Conservation (phyloP, 495 filamentous ascomycete genomes). For the Hyaloscypha bicolor region DNA sequence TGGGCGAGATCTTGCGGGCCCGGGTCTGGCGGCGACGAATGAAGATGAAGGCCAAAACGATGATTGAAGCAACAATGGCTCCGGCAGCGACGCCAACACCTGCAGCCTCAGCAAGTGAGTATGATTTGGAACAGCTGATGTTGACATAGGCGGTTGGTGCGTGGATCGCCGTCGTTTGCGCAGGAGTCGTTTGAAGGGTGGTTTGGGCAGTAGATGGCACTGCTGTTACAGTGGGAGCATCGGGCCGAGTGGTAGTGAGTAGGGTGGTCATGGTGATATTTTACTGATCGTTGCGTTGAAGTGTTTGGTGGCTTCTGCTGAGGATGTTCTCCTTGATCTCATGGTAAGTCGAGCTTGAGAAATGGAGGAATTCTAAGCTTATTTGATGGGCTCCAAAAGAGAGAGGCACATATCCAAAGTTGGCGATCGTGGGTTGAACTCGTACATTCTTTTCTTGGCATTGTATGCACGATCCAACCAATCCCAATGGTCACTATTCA, state of each 20-base stretch:
- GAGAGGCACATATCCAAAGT: not conserved
- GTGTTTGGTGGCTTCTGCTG: too few relatives aligned
- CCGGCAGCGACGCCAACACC: not conserved
- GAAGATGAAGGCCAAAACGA: not conserved
- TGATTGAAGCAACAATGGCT: not conserved
- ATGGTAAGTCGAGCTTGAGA: not conserved
- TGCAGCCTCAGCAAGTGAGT: not conserved
- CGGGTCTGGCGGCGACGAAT: not conserved
- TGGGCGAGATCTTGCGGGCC: not conserved
- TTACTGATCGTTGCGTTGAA: too few relatives aligned
- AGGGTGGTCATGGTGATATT: too few relatives aligned
- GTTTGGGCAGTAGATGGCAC: too few relatives aligned
- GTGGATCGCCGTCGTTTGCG: too few relatives aligned
- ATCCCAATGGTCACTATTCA: not conserved
- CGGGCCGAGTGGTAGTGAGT: too few relatives aligned
- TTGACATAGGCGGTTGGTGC: too few relatives aligned
- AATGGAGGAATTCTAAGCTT: not conserved
- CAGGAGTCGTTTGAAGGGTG: too few relatives aligned
- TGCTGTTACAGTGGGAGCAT: too few relatives aligned
- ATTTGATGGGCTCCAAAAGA: not conserved
- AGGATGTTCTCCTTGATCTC: too few relatives aligned
- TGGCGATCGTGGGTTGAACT: not conserved
- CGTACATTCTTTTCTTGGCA: not conserved
- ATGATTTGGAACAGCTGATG: not conserved
- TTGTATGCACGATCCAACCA: not conserved